Conservation (phyloP, 1,284 basidiomycete genomes). For the Cryptococcus sp. region DNA sequence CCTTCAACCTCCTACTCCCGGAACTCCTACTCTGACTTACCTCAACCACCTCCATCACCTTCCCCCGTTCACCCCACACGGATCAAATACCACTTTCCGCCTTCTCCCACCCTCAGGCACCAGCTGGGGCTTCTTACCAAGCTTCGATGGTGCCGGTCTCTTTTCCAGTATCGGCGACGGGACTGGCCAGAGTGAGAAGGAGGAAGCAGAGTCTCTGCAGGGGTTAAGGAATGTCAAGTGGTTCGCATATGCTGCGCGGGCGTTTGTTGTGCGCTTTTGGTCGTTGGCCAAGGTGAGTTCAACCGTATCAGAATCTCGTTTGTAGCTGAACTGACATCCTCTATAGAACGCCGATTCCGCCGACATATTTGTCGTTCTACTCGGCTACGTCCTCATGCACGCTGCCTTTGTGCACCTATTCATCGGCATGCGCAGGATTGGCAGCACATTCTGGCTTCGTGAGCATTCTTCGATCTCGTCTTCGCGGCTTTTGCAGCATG, state of each 20-base stretch:
- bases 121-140: slow-evolving; percentile 46
- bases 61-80: slow-evolving; percentile 35
- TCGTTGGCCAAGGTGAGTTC: slow-evolving; percentile 73
- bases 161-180: slow-evolving; percentile 38
- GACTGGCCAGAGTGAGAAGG: slow-evolving; percentile 21
- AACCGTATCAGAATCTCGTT: background rate
- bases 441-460: slow-evolving; percentile 83
- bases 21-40: slow-evolving; percentile 65
- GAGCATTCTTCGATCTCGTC: slow-evolving; percentile 30
- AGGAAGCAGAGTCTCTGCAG: slow-evolving; percentile 58
- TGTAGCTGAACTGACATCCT: background rate
- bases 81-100: slow-evolving; percentile 40
- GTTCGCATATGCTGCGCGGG: slow-evolving; percentile 81
- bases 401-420: slow-evolving; percentile 88
- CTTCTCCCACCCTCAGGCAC: slow-evolving; percentile 21
- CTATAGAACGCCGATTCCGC: slow-evolving; percentile 85
- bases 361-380: slow-evolving; percentile 93
- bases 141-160: slow-evolving; percentile 41
- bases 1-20: slow-evolving; percentile 45
- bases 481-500: background rate
- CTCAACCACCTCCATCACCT: slow-evolving; percentile 53
- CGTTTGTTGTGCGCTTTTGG: slow-evolving; percentile 80
- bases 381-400: slow-evolving; percentile 96
- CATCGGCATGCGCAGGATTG: slow-evolving; percentile 79
- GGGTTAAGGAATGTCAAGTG: slow-evolving; percentile 76